Base-by-base conservation (phyloP, 306 rosid genomes). In the Morella rubra region DNA sequence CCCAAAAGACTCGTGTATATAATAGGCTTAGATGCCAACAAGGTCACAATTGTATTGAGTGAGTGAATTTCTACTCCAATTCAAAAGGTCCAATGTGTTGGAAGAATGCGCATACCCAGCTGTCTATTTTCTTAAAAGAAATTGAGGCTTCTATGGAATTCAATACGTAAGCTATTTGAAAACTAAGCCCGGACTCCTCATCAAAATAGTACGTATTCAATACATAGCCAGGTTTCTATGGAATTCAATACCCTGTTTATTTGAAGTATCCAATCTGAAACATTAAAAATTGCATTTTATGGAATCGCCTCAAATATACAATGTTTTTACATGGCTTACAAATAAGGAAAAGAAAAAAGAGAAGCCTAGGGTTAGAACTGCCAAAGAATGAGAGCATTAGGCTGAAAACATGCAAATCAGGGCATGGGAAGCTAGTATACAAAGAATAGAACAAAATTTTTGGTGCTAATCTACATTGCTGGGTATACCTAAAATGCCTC, bases 361-460 rank as follows among this genome's bases (percentile, higher is more conserved):
- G 65, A 71, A 42, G 75, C 87, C 85, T 84, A 77, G 50, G 69
- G 81, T 71, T 84, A 85, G 79, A 67, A 72, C 89, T 85, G 72
- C 73, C 76, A 86, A 89, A 84, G 88, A 90, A 87, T 77, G 82
- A 54, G 83, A 62, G 56, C 49, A 53, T 66, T 71, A 74, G 74
- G 47, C 79, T 1, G 47, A 53, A 71, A 69, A 84, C 85, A 73
- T 83, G 69, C 70, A 79, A 72, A 77, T 50, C 49, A 41, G 56
- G 72, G 51, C 79, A 81, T 61, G 62, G 64, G 74, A 83, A 72
- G 71, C 81, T 79, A 74, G 84, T 85, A 65, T 87, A 90, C 89
- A 90, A 88, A 92, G 87, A 89, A 90, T 91, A 88, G 81, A 62
- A 72, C 85, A 77, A 82, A 83, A 75, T 73, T 53, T 71, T 60